Evolutionary conservation across 768 basidiomycete genomes (phyloP), one percentile per base, ranked within the genome.

Genomic region (Sistotremastrum niveocremeum): DNA sequence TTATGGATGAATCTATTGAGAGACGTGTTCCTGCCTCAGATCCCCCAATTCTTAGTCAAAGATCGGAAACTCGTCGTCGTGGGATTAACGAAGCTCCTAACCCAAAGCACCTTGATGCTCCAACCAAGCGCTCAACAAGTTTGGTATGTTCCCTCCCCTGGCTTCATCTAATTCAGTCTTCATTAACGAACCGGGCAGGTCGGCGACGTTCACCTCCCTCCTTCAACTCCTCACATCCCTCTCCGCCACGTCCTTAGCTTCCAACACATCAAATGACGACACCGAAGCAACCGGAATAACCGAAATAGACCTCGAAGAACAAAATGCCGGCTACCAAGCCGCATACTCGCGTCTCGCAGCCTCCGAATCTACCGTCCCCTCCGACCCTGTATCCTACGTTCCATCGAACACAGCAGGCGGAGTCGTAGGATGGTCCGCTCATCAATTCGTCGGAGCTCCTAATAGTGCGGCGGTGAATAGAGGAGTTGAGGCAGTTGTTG

Each of bases 281-380:
- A 60, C 69, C 6, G 65, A 76, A 39, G 66, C 68, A 0, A 20
- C 20, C 20, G 76, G 75, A 0, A 57, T 87, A 34, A 85, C 84
- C 1, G 77, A 75, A 44, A 77, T 95, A 40, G 94, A 97, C 58
- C 80, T 79, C 50, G 94, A 97, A 57, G 93, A 97, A 57, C 84
- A 86, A 58, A 73, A 74, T 2, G 82, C 83, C 5, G 87, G 90
- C 1, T 97, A 97, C 63, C 95, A 98, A 57, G 87, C 89, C 0
- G 85, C 89, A 4, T 98, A 93, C 65, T 90, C 90, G 44, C 76
- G 84, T 34, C 72, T 97, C 11, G 93, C 90, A 0, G 86, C 94
- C 1, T 81, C 82, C 1, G 84, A 86, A 52, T 20, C 20, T 20
- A 64, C 62, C 1, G 60, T 60, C 0, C 67, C 70, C 37, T 61